phyloP scores from a whole-genome alignment of 139 green algal species.

The Zygnema cylindricum region DNA sequence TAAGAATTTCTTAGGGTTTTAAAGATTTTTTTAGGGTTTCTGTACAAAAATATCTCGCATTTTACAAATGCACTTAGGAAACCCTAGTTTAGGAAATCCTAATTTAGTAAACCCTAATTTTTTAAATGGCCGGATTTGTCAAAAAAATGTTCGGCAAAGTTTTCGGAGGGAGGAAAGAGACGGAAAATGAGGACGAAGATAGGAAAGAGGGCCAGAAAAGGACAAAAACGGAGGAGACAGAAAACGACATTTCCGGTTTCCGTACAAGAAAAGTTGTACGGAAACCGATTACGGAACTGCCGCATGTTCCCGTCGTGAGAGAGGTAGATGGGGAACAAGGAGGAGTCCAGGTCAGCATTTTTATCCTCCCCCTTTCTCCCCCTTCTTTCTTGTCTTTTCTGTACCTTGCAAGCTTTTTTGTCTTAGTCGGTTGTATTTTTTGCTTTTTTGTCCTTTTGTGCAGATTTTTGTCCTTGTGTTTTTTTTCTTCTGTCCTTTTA shows the following conservation, averaged over 20 bases:
- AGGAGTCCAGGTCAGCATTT: neutral
- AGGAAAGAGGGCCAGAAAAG: neutral
- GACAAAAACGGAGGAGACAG: neutral
- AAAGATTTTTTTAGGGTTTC: too few relatives aligned
- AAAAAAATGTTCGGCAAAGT: neutral
- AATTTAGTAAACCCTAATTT: too few relatives aligned
- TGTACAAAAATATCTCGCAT: too few relatives aligned
- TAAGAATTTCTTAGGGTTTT: too few relatives aligned
- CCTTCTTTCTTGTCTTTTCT: neutral
- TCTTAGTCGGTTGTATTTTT: too few relatives aligned
- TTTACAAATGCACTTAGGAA: too few relatives aligned
- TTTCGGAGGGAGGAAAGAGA: neutral
- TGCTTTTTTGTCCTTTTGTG: too few relatives aligned
- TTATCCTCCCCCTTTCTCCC: neutral
- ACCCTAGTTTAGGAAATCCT: too few relatives aligned
- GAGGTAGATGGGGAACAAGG: neutral
- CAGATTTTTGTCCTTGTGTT: too few relatives aligned
- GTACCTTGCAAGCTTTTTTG: neutral
- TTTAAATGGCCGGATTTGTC: neutral
- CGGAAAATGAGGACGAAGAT: neutral
- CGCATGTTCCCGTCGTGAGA: neutral
- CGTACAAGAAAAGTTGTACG: neutral
- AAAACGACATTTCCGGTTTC: neutral
- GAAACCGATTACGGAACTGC: neutral
- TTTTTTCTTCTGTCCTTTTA: too few relatives aligned